Evolutionary conservation across 1,139 yeast species (phyloP).

Genomic region (Arxiozyma telluris): DNA sequence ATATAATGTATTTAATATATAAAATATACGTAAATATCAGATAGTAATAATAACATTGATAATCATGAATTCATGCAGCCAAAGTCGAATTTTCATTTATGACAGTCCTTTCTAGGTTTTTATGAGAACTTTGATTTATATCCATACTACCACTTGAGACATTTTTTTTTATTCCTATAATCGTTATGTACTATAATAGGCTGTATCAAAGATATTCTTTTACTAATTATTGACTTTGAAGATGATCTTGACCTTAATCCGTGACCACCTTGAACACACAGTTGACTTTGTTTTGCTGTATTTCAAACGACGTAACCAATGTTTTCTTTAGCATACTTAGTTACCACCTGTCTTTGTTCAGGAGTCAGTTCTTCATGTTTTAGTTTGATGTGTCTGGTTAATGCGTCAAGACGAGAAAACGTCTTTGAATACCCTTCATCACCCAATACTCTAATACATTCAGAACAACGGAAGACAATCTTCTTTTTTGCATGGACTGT

Average conservation of each 20-base stretch:
- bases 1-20: too few species aligned
- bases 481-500: slow-evolving; percentile 89
- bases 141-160: not conserved
- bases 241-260: slow-evolving; percentile 1
- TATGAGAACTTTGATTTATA: not conserved
- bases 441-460: slow-evolving; percentile 54
- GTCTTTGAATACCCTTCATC: slow-evolving; percentile 48
- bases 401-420: slow-evolving; percentile 88
- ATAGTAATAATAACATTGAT: too few species aligned
- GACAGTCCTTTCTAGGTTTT: not conserved
- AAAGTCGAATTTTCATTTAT: not conserved
- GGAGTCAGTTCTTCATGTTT: slow-evolving; percentile 66
- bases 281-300: slow-evolving; percentile 2
- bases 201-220: slow-evolving; percentile 26
- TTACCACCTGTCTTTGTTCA: slow-evolving; percentile 59
- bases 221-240: slow-evolving; percentile 14
- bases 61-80: too few species aligned
- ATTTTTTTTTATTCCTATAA: not conserved
- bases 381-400: slow-evolving; percentile 84
- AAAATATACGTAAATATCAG: not conserved
- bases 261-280: not conserved
- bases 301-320: slow-evolving; percentile 46
- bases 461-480: slow-evolving; percentile 76
- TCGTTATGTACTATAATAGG: slow-evolving; percentile 22
- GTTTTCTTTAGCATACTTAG: slow-evolving; percentile 66